Evolutionary conservation across 73 alveolate genomes (phyloP), one percentile per base, ranked within the genome.

Genomic region (Uronychia setigera): DNA sequence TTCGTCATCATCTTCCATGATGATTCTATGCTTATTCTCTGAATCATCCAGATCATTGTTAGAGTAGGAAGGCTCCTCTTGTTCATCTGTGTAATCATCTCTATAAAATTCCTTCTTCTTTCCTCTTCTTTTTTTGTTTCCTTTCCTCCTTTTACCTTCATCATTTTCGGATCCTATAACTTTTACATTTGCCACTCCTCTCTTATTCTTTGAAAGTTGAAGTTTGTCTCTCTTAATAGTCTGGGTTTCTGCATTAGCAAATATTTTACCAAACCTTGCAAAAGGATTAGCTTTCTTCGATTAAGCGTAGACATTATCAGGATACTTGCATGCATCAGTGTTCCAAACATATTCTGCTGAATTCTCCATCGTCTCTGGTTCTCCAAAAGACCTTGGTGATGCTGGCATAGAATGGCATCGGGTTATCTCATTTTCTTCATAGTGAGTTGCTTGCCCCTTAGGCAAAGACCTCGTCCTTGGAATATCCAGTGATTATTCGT

Each of bases 361-460:
- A 11, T 46, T 19, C 5, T 46, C 67, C n/a, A 11, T 46, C n/a
- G 67, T 46, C 67, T 46, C 67, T 19, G 67, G 67, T 5, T 46
- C 67, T 5, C 67, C 67, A 46, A 46, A 46, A 46, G 67, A 46
- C 67, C 67, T 5, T 11, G 67, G 67, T 11, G 67, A 46, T 11
- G 67, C 67, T 46, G 67, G 67, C 67, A 46, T 46, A 19, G 67
- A 46, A 19, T 46, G 67, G 67, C 67, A 46, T 46, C 67, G 67
- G 67, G 67, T 46, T 11, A 46, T 19, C 67, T 46, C 67, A 46
- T 46, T 46, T 46, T 46, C 67, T 19, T 46, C 67, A 19, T 46
- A 46, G n/a, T n/a, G n/a, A 11, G 67, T 19, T 19, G 19, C 67
- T 5, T 19, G 19, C 19, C 67, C 67, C 67, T 46, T 46, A 19